phyloP scores from a whole-genome alignment of 1,284 basidiomycete genomes.

The Trametes versicolor region DNA sequence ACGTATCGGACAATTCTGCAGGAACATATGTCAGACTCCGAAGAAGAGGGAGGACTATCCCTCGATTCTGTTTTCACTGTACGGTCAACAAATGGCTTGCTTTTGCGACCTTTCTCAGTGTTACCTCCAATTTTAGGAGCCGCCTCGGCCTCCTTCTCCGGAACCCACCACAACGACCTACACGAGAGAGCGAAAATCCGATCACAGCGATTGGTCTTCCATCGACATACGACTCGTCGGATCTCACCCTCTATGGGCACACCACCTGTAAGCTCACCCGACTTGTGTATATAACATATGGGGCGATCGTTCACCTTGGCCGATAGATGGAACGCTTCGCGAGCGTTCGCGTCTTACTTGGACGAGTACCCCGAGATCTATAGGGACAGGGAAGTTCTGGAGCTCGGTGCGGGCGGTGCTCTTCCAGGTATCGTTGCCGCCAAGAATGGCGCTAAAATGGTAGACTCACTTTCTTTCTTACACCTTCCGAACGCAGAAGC shows the following conservation, averaged over 20 bases:
- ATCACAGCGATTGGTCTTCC: constrained; percentile 49
- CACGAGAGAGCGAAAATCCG: constrained; percentile 44
- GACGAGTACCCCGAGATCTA: constrained; percentile 64
- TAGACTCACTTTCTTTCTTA: constrained; percentile 37
- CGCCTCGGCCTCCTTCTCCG: constrained; percentile 66
- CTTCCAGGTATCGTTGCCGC: constrained; percentile 84
- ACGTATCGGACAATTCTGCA: neutral
- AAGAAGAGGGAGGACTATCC: constrained; percentile 39
- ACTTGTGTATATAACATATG: neutral
- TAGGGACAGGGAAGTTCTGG: constrained; percentile 66
- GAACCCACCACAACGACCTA: constrained; percentile 62
- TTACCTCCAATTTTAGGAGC: constrained; percentile 46
- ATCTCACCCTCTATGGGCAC: constrained; percentile 91
- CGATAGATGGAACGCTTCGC: constrained; percentile 86
- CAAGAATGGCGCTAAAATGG: constrained; percentile 72
- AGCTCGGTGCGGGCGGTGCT: constrained; percentile 94
- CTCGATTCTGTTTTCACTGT: constrained; percentile 51
- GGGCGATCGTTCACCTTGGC: neutral
- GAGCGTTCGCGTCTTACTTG: constrained; percentile 79
- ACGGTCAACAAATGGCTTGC: constrained; percentile 15
- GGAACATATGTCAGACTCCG: constrained; percentile 27
- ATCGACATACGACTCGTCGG: constrained; percentile 85
- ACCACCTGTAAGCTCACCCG: constrained; percentile 72
- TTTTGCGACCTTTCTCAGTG: neutral
- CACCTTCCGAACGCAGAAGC: neutral